Evolutionary conservation across 1,284 basidiomycete genomes (phyloP), one percentile per base, ranked within the genome.

Genomic region (Malassezia dermatis): DNA sequence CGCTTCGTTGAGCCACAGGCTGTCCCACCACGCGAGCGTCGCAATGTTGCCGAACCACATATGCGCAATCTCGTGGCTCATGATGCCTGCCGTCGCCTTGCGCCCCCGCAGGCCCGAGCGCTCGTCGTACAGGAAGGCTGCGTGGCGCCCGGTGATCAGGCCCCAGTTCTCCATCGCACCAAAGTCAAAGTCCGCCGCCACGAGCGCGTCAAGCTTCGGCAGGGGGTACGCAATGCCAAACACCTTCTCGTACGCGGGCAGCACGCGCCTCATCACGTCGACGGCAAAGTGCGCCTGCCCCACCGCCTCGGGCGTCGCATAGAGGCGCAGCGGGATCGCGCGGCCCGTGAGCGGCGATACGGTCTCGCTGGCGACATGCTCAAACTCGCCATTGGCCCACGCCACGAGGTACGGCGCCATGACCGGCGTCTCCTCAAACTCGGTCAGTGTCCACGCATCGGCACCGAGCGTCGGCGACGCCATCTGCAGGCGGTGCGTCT

Each of bases 321-420:
- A 95, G 64, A 95, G 83, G 58, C 86, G 82, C 59, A 96, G 79
- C 5, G 89, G 89, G 31, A 90, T 80, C 4, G 80, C 82, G 76
- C 85, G 86, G 43, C 86, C 85, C 53, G 87, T 88, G 43, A 93
- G 75, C 28, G 88, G 87, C 73, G 87, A 86, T 59, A 78, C 81
- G 75, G 89, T 89, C 27, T 83, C 84, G 65, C 81, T 82, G 66
- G 88, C 84, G 55, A 90, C 77, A 73, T 83, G 50, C 44, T 80
- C 79, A 67, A 91, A 94, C 37, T 81, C 78, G 30, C 91, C 91
- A 65, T 89, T 90, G 23, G 89, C 90, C 72, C 82, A 91, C 0
- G 89, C 89, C 40, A 93, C 86, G 42, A 95, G 82, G 78, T 95
- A 95, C 15, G 86, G 86, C 1, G 87, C 89, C 82, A 95, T 88